phyloP scores from a whole-genome alignment of 805 yeast genomes.

The Candida sonorensis region DNA sequence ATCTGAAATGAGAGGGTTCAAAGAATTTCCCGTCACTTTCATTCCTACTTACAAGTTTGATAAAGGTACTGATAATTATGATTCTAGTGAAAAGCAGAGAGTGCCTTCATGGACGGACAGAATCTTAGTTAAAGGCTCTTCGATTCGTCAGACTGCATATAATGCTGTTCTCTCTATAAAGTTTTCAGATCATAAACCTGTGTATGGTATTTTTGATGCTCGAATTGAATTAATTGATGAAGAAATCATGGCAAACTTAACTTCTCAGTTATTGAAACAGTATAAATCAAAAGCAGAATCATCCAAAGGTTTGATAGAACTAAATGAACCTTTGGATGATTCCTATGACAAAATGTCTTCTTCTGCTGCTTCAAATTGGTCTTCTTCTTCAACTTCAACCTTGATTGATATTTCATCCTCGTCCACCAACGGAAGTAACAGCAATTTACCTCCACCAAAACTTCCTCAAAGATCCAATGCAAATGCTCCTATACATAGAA shows the following conservation, averaged over 20 bases:
- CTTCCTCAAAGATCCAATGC: conserved; percentile 10
- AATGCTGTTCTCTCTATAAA: conserved; percentile 50
- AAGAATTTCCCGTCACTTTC: conserved; percentile 71
- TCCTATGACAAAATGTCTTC: conserved; percentile 5
- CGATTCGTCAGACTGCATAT: conserved; percentile 59
- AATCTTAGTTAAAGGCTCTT: conserved; percentile 57
- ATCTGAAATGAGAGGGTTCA: conserved; percentile 66
- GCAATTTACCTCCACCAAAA: conserved; percentile 3
- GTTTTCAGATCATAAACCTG: conserved; percentile 90
- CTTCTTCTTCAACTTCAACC: conserved; percentile 16
- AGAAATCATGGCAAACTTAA: conserved; percentile 44
- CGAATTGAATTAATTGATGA: conserved; percentile 67
- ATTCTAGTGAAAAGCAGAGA: conserved; percentile 85
- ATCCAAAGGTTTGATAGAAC: conserved; percentile 19
- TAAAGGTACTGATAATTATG: conserved; percentile 73
- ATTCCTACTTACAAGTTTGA: conserved; percentile 92
- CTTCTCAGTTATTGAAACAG: conserved; percentile 52
- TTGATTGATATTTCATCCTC: conserved; percentile 18
- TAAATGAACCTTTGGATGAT: conserved; percentile 22
- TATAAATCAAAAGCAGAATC: conserved; percentile 32
- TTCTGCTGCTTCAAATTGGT: conserved; percentile 12
- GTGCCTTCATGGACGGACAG: conserved; percentile 98
- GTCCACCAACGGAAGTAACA: conserved; percentile 4
- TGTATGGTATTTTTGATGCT: conserved; percentile 69
- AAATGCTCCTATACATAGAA: conserved; percentile 5